Percentiles rank a stretch among this genome's conserved stretches.
These are phyloP conservation scores for Aspergillus sp. DNA, from an alignment of 2,329 filamentous ascomycete genomes.

Conservation along the genomic window DNA sequence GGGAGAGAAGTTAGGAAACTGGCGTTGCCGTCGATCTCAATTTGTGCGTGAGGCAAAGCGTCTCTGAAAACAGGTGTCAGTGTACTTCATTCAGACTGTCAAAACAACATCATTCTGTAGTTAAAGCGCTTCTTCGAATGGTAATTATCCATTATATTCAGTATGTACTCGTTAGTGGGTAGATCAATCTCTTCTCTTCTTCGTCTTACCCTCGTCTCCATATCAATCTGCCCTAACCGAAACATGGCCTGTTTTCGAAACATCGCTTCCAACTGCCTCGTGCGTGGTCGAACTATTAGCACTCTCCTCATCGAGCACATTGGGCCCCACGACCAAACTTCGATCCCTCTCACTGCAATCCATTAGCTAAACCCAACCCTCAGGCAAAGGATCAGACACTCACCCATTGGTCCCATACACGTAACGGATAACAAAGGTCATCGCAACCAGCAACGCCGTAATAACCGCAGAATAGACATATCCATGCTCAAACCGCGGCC, in stretches of 20 bases:
- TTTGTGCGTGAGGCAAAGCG: too few species aligned
- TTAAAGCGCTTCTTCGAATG: too few species aligned
- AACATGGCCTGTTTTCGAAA: background rate
- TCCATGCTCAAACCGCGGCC: slow-evolving; percentile 2
- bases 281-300: background rate
- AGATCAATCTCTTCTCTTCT: background rate
- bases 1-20: too few species aligned
- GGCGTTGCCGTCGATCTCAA: too few species aligned
- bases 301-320: background rate
- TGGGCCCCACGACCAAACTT: background rate
- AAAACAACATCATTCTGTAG: too few species aligned
- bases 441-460: background rate
- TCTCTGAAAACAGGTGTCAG: too few species aligned
- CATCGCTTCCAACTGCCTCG: background rate
- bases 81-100: too few species aligned
- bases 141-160: background rate
- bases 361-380: background rate
- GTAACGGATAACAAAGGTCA: slow-evolving; percentile 4
- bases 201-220: background rate
- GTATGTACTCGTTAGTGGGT: background rate
- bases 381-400: background rate
- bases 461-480: slow-evolving; percentile 3
- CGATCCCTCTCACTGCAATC: background rate
- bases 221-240: background rate
- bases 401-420: slow-evolving; percentile 4